These are phyloP conservation scores for Aureoboletus auriporus DNA, from an alignment of 768 basidiomycete species.

Conservation along the genomic window DNA sequence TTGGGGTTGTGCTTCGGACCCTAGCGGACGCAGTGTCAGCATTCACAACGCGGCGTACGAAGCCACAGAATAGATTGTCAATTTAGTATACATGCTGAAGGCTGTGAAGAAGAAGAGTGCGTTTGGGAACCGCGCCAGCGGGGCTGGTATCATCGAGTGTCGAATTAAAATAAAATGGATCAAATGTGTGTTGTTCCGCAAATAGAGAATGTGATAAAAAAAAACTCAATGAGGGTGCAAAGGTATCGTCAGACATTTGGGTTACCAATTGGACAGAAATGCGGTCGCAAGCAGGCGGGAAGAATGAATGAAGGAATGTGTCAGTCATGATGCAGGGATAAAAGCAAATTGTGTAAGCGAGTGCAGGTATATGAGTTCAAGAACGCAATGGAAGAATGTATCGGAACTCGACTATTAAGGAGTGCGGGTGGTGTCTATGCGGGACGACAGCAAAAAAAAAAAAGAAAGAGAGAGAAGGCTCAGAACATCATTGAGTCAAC, in stretches of 20 bases:
- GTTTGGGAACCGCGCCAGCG: conserved; percentile 19
- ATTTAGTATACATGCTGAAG: conserved; percentile 21
- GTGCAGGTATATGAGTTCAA: conserved; percentile 25
- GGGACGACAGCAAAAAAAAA: conserved; percentile 5
- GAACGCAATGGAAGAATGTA: conserved; percentile 19
- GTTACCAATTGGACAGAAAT: conserved; percentile 23
- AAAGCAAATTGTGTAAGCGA: conserved; percentile 22
- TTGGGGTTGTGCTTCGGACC: conserved; percentile 95
- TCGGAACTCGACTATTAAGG: conserved; percentile 19
- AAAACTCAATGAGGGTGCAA: conserved; percentile 28
- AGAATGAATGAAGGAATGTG: conserved; percentile 25
- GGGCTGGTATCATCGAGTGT: conserved; percentile 23
- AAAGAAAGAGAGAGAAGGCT: conserved; percentile 1
- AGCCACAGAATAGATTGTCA: conserved; percentile 11
- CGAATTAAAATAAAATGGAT: conserved; percentile 26
- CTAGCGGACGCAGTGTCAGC: conserved; percentile 90
- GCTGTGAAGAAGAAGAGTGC: conserved; percentile 8
- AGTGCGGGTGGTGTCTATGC: conserved; percentile 17
- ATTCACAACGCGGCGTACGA: conserved; percentile 93
- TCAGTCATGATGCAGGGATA: conserved; percentile 25
- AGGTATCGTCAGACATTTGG: conserved; percentile 31
- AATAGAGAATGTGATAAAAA: conserved; percentile 37
- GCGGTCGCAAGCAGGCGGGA: conserved; percentile 15
- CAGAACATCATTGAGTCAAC: conserved; percentile 39
- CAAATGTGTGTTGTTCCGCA: conserved; percentile 29